Conservation (phyloP, 257 asterid genomes). For the Jacaranda copaia region DNA sequence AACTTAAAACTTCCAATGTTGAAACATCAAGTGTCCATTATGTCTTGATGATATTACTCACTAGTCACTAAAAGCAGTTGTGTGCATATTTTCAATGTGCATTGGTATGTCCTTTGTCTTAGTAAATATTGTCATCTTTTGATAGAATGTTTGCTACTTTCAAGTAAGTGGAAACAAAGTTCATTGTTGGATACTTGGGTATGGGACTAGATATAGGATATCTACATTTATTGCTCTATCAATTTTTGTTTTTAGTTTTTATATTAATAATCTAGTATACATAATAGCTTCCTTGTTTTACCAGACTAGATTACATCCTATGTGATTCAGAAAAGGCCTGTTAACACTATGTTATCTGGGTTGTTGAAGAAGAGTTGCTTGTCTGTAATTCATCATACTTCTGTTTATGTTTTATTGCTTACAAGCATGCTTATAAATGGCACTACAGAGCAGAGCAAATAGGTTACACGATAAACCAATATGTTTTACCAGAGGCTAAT, state of each 20-base stretch:
- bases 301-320: too few species aligned
- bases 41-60: not conserved
- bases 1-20: not conserved
- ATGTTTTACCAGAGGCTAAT: too few species aligned
- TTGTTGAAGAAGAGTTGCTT: too few species aligned
- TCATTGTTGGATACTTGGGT: not conserved
- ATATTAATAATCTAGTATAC: too few species aligned
- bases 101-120: not conserved
- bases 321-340: too few species aligned
- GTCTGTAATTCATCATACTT: too few species aligned
- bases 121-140: not conserved
- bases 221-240: not conserved
- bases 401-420: too few species aligned
- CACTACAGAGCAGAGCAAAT: too few species aligned
- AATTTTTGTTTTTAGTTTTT: not conserved
- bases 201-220: not conserved
- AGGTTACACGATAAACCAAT: too few species aligned
- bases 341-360: too few species aligned
- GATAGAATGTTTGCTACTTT: not conserved
- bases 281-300: too few species aligned
- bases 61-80: not conserved
- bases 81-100: not conserved
- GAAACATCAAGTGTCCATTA: not conserved
- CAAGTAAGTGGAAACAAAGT: slow-evolving; percentile 6
- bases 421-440: too few species aligned